phyloP scores from a whole-genome alignment of 495 filamentous ascomycete genomes.

The Penicillium tannophilum region DNA sequence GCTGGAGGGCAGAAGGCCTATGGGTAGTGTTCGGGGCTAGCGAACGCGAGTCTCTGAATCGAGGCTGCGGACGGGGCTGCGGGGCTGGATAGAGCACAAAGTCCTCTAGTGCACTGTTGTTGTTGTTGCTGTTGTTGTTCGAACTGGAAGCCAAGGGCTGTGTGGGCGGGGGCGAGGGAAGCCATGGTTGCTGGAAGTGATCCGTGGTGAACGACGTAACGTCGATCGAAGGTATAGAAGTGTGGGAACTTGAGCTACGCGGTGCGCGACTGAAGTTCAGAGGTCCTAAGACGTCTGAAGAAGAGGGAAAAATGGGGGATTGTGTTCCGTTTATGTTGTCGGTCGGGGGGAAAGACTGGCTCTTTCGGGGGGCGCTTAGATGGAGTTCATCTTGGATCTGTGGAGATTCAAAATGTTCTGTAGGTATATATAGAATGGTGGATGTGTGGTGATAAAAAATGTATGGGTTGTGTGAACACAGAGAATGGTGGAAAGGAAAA shows the following conservation, averaged over 20 bases:
- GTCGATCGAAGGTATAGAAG: conserved; percentile 54
- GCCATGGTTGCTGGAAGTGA: conserved; percentile 64
- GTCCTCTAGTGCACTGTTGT: conserved; percentile 48
- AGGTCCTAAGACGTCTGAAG: conserved; percentile 54
- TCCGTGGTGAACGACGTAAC: conserved; percentile 66
- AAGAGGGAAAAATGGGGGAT: conserved; percentile 37
- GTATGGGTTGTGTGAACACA: conserved; percentile 9
- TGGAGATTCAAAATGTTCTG: conserved; percentile 27
- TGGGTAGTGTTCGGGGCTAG: conserved; percentile 42
- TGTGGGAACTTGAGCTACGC: conserved; percentile 55
- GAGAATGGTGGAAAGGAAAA: conserved; percentile 24
- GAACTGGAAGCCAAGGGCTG: conserved; percentile 49
- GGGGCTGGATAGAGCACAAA: conserved; percentile 50
- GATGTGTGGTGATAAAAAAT: conserved; percentile 11
- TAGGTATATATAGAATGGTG: conserved; percentile 36
- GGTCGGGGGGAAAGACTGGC: conserved; percentile 46
- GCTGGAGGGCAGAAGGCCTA: conserved; percentile 40
- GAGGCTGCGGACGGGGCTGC: conserved; percentile 36
- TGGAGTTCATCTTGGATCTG: conserved; percentile 53
- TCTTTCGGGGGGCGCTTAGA: conserved; percentile 42
- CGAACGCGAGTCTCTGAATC: conserved; percentile 37
- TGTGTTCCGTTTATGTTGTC: conserved; percentile 52
- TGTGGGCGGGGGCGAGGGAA: conserved; percentile 53
- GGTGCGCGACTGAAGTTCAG: conserved; percentile 58
- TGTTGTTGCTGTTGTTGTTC: conserved; percentile 49